Conservation (phyloP, 371 early-diverging fungal species). For the Mortierella sp. region DNA sequence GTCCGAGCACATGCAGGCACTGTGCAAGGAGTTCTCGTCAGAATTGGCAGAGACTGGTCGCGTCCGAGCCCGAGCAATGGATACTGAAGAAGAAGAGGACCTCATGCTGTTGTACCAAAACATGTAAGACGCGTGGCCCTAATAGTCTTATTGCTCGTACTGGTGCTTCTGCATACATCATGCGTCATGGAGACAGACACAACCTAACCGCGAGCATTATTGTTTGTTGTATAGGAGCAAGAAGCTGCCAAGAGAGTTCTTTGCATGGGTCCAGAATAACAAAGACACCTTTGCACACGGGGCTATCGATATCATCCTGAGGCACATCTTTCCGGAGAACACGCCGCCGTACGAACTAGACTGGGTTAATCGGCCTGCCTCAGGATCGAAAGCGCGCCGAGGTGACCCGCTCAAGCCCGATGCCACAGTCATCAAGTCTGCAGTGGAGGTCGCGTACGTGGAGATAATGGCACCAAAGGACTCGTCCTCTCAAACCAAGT, state of each 20-base stretch:
- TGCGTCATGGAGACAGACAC: no score
- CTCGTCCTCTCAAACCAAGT: slow-evolving; percentile 6
- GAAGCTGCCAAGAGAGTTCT: slow-evolving; percentile 7
- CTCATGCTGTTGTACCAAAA: no score
- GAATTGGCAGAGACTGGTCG: no score
- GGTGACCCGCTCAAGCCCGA: slow-evolving; percentile 25
- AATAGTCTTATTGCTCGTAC: no score
- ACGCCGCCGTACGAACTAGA: slow-evolving; percentile 10
- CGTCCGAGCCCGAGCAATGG: no score
- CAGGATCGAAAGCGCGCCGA: slow-evolving; percentile 18
- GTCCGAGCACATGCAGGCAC: no score
- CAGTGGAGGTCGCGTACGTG: slow-evolving; percentile 17
- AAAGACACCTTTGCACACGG: slow-evolving; percentile 22
- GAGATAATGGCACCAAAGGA: slow-evolving; percentile 25
- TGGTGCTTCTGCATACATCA: no score
- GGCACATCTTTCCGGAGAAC: slow-evolving; percentile 11
- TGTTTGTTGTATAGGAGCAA: slow-evolving; percentile 15
- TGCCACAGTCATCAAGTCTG: slow-evolving; percentile 15
- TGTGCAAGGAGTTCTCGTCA: no score
- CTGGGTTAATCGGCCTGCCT: slow-evolving; percentile 22
- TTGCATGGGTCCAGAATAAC: slow-evolving; percentile 6
- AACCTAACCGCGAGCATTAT: no score
- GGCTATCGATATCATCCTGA: slow-evolving; percentile 15
- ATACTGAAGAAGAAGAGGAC: no score
- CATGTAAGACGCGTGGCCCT: no score